Evolutionary conservation across 129 eudicot genomes (phyloP).

Genomic region (Flaveria linearis): DNA sequence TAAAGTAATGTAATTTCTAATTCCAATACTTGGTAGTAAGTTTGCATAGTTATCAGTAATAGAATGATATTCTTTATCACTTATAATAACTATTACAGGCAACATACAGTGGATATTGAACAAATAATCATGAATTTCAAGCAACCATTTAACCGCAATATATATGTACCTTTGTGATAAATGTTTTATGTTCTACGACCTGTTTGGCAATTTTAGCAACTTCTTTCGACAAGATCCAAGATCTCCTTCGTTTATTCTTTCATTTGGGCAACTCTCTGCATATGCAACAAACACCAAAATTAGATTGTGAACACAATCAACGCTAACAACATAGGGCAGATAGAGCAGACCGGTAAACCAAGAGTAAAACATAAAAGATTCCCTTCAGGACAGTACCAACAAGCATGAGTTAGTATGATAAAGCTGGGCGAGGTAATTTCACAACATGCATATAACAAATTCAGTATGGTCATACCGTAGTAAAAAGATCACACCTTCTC

Average conservation of each 20-base stretch:
- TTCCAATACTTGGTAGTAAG: too few relatives aligned
- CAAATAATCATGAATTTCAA: not conserved
- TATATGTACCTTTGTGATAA: slow-evolving; percentile 75
- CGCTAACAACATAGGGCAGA: not conserved
- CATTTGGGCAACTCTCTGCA: slow-evolving; percentile 76
- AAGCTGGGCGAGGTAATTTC: too few relatives aligned
- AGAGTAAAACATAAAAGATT: too few relatives aligned
- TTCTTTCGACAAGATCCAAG: slow-evolving; percentile 85
- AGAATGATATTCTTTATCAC: too few relatives aligned
- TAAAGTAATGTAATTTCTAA: too few relatives aligned
- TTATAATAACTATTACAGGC: too few relatives aligned
- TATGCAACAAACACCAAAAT: slow-evolving; percentile 26
- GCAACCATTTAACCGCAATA: not conserved
- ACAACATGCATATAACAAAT: not conserved
- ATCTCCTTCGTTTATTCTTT: slow-evolving; percentile 82
- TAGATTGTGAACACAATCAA: not conserved
- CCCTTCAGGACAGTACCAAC: not conserved
- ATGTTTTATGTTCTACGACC: slow-evolving; percentile 90
- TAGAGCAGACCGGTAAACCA: too few relatives aligned
- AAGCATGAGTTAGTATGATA: too few relatives aligned
- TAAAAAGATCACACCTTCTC: slow-evolving; percentile 61
- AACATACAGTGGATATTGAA: not conserved
- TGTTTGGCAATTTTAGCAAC: slow-evolving; percentile 84
- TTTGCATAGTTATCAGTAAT: too few relatives aligned
- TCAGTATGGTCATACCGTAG: not conserved